A percentile compares a stretch with the other conserved stretches of the same genome.
Conservation (phyloP, 2,329 filamentous ascomycete genomes). For the Cryphonectria japonica region DNA sequence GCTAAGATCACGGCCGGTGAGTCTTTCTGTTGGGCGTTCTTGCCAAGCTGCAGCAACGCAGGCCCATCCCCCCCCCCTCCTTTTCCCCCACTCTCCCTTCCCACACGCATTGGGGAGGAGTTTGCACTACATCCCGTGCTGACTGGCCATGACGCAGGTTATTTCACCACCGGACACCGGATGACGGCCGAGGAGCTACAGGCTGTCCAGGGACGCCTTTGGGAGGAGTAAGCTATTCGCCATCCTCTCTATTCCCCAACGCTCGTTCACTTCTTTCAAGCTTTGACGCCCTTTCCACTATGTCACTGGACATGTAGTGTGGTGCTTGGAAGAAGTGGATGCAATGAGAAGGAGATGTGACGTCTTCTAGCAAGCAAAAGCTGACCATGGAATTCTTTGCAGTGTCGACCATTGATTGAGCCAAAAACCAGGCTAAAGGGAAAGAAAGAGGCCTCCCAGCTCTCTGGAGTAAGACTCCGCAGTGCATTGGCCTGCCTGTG, state of each 20-base stretch:
- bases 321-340: neutral
- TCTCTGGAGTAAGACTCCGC: neutral
- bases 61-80: no score
- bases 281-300: slow-evolving; percentile 4
- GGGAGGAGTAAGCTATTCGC: slow-evolving; percentile 72
- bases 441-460: neutral
- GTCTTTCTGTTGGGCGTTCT: slow-evolving; percentile 36
- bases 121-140: slow-evolving; percentile 4
- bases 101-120: neutral
- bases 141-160: slow-evolving; percentile 48
- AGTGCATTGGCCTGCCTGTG: neutral
- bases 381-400: slow-evolving; percentile 33
- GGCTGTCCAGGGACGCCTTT: slow-evolving; percentile 85
- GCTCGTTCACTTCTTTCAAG: slow-evolving; percentile 32
- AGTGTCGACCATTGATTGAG: slow-evolving; percentile 33
- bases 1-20: slow-evolving; percentile 94
- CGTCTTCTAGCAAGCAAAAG: slow-evolving; percentile 20
- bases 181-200: slow-evolving; percentile 86
- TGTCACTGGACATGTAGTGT: neutral
- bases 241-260: slow-evolving; percentile 11
- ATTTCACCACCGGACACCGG: slow-evolving; percentile 85
- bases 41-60: neutral
- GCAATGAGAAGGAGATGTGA: slow-evolving; percentile 25
- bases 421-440: neutral
- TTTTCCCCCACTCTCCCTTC: neutral